Conservation (phyloP, 2,329 filamentous ascomycete genomes). For the Paecilomyces formosus region DNA sequence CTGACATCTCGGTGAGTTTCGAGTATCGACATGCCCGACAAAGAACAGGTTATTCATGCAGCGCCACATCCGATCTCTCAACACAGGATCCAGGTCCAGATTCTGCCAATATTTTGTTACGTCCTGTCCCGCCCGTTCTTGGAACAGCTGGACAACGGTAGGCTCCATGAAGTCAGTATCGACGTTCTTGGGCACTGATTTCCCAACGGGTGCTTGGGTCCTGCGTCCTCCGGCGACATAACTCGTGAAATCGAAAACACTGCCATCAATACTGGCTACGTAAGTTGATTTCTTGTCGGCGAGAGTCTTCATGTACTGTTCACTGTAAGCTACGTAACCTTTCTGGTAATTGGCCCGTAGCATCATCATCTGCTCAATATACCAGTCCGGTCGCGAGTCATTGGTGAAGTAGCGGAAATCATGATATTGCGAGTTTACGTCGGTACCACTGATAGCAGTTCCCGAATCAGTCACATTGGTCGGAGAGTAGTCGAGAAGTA, state of each 20-base stretch:
- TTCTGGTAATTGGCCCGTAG: slow-evolving; percentile 75
- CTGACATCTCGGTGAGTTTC: slow-evolving; percentile 74
- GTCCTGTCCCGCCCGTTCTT: slow-evolving; percentile 66
- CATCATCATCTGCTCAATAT: slow-evolving; percentile 75
- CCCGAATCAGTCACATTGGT: slow-evolving; percentile 67
- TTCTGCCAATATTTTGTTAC: slow-evolving; percentile 76
- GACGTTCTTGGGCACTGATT: slow-evolving; percentile 40
- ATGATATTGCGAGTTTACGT: slow-evolving; percentile 74
- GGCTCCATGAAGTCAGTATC: slow-evolving; percentile 75
- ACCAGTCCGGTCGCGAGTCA: slow-evolving; percentile 84
- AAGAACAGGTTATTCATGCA: slow-evolving; percentile 96
- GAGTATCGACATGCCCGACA: slow-evolving; percentile 82
- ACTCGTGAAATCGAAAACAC: slow-evolving; percentile 82
- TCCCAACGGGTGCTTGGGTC: slow-evolving; percentile 50
- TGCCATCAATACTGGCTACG: slow-evolving; percentile 70
- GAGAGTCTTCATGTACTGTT: slow-evolving; percentile 66
- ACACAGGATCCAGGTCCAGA: slow-evolving; percentile 50
- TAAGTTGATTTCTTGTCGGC: slow-evolving; percentile 51
- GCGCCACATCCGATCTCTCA: slow-evolving; percentile 62
- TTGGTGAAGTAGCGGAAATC: slow-evolving; percentile 84
- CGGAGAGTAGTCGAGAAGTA: slow-evolving; percentile 77
- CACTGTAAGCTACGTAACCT: slow-evolving; percentile 77
- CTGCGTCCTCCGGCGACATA: slow-evolving; percentile 71
- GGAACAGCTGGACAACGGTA: slow-evolving; percentile 68
- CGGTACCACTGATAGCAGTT: slow-evolving; percentile 56